Conservation (phyloP, 139 green algal species). For the Zygnema circumcarinatum region DNA sequence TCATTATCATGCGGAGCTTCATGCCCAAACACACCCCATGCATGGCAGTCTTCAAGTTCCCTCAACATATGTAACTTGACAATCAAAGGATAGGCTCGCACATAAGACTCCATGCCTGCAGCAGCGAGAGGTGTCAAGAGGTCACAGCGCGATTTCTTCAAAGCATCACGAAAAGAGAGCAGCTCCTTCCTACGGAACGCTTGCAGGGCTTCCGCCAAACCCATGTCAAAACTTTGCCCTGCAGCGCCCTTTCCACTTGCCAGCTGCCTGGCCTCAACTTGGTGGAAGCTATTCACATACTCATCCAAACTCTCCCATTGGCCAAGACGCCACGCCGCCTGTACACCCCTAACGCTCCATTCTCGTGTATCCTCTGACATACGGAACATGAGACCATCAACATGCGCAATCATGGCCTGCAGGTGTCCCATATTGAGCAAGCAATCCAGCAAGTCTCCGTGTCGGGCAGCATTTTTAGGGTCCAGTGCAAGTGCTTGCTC, state of each 20-base stretch:
- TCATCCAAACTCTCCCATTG: conserved; percentile 78
- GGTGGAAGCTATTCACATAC: conserved; percentile 61
- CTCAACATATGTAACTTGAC: conserved; percentile 87
- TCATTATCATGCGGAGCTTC: not conserved
- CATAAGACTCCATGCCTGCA: conserved; percentile 84
- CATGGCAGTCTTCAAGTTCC: conserved; percentile 59
- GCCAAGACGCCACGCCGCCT: conserved; percentile 87
- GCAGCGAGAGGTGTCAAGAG: conserved; percentile 73
- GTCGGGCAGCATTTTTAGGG: conserved; percentile 24
- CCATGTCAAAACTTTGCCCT: conserved; percentile 55
- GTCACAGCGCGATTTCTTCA: conserved; percentile 50
- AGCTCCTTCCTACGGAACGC: conserved; percentile 63
- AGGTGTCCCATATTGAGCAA: conserved; percentile 80
- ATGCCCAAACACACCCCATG: not conserved
- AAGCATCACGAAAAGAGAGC: conserved; percentile 54
- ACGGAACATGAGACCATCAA: conserved; percentile 68
- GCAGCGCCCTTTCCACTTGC: not conserved
- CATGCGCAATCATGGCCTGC: conserved; percentile 78
- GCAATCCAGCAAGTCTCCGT: conserved; percentile 58
- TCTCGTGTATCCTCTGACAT: conserved; percentile 39
- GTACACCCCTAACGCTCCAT: conserved; percentile 75
- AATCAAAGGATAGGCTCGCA: conserved; percentile 85
- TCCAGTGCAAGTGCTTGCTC: conserved; percentile 68
- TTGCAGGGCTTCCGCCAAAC: conserved; percentile 71
- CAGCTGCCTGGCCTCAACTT: not conserved